Percentiles rank a stretch among this genome's conserved stretches.
Evolutionary conservation across 371 early-diverging fungal genomes (phyloP).

Genomic region (Zopfochytrium polystomum): DNA sequence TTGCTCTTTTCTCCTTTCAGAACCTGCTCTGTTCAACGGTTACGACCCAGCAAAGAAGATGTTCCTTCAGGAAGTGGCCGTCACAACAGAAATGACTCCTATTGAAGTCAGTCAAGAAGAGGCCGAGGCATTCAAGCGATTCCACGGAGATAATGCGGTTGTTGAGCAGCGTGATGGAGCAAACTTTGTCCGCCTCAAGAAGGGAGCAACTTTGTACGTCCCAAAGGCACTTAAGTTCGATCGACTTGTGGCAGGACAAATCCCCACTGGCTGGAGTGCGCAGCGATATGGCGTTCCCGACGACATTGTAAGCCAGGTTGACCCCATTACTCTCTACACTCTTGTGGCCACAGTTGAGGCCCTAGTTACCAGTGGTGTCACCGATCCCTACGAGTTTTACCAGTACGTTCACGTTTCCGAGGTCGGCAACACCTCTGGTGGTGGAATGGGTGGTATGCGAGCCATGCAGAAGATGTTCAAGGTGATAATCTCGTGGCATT

Average conservation of each 20-base stretch:
- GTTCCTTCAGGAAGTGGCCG: conserved; percentile 86
- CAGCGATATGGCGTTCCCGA: conserved; percentile 91
- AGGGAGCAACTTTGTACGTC: conserved; percentile 84
- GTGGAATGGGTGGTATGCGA: conserved; percentile 73
- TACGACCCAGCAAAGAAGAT: conserved; percentile 89
- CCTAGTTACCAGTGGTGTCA: conserved; percentile 85
- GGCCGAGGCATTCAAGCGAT: conserved; percentile 82
- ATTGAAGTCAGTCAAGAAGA: conserved; percentile 90
- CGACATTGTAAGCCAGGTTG: conserved; percentile 89
- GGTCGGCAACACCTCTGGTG: conserved; percentile 90
- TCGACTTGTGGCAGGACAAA: conserved; percentile 91
- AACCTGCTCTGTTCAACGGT: conserved; percentile 84
- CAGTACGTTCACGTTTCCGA: conserved; percentile 93
- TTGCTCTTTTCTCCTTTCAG: conserved; percentile 19
- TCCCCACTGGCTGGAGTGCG: conserved; percentile 95
- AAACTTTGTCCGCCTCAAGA: conserved; percentile 78
- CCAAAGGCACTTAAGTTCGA: conserved; percentile 94
- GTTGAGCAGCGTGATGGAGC: conserved; percentile 78
- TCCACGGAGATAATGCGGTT: conserved; percentile 73
- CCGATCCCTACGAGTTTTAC: conserved; percentile 97
- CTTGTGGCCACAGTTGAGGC: conserved; percentile 92
- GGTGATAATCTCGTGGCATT: conserved; percentile 42
- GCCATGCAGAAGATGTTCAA: conserved; percentile 78
- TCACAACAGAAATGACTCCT: conserved; percentile 88
- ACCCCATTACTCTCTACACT: conserved; percentile 82